These are phyloP conservation scores for Phytophthora niederhauseri DNA, from an alignment of 352 stramenopile species.

Conservation along the genomic window DNA sequence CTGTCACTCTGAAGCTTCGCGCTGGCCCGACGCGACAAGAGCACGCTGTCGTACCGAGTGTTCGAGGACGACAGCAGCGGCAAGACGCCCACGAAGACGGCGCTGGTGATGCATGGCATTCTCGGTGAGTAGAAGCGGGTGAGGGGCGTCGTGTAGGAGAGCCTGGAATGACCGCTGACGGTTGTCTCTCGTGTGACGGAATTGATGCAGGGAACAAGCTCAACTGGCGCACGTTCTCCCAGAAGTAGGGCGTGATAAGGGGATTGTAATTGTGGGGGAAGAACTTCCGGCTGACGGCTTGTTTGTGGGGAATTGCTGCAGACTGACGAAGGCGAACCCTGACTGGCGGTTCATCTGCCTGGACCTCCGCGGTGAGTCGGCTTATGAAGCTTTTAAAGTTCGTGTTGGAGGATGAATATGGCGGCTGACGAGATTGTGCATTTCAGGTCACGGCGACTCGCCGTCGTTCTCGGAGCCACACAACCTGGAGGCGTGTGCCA, in stretches of 20 bases:
- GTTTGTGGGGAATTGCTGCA: conserved; percentile 19
- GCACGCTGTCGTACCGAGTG: conserved; percentile 65
- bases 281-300: conserved; percentile 5
- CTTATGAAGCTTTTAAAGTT: background rate
- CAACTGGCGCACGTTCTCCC: conserved; percentile 85
- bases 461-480: conserved; percentile 70
- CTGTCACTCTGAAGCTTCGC: conserved; percentile 11
- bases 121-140: conserved; percentile 44
- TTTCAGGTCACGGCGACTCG: conserved; percentile 71
- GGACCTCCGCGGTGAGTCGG: conserved; percentile 62
- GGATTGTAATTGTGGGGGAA: background rate
- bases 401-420: background rate
- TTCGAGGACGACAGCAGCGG: conserved; percentile 54
- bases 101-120: conserved; percentile 83
- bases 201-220: conserved; percentile 74
- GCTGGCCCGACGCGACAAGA: conserved; percentile 41
- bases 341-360: conserved; percentile 74
- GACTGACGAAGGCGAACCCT: conserved; percentile 62
- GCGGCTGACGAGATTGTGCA: background rate
- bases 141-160: background rate
- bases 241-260: conserved; percentile 43
- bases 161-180: conserved; percentile 3
- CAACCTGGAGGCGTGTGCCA: conserved; percentile 64
- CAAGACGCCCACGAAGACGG: conserved; percentile 59
- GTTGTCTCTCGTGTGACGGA: background rate